Base-by-base conservation (phyloP, 495 filamentous ascomycete genomes). In the Trichoderma gamsii region DNA sequence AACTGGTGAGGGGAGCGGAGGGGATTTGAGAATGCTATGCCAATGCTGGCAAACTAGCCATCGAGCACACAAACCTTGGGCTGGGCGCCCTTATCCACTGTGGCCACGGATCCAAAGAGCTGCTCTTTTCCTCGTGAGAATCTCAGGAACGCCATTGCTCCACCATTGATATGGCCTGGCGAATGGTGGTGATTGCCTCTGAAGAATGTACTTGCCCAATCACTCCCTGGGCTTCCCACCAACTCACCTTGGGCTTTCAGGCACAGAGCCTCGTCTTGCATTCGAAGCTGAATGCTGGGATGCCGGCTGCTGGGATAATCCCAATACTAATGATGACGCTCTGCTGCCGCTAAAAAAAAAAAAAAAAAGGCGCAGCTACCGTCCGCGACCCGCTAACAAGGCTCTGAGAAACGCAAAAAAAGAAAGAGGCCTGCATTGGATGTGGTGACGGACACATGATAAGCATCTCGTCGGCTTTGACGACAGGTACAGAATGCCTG, bases 341-440 rank as follows among this genome's bases (percentile, higher is more conserved):
- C 56, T 35, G 25, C 56, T 35, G 25, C 56, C 27, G 56, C 23
- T 61, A 32, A 27, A 27, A 29, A 12, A 59, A 27, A 27, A 27
- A 12, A 59, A 27, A 61, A 61, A 32, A 32, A 61, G 27, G 56
- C 27, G 27, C 23, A 25, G 7, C 12, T 29, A 52, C 21, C 49
- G 56, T 61, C 25, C 56, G 44, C n/a, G 44, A n/a, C 44, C 44
- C 44, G 44, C 44, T 49, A 61, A 61, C 56, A 61, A 61, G 56
- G 56, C 56, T 32, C 27, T 61, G 56, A 21, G 44, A n/a, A n/a
- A 49, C 13, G 44, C 44, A 49, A 49, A n/a, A 32, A 27, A 15
- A 4, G n/a, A 11, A 13, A 32, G 27, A 61, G 16, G 25, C 49
- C n/a, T 52, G 56, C 56, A 61, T 61, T 32, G 56, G 56, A 29